These are phyloP conservation scores for Coffea eugenioides DNA, from an alignment of 257 asterid genomes.

Conservation along the genomic window DNA sequence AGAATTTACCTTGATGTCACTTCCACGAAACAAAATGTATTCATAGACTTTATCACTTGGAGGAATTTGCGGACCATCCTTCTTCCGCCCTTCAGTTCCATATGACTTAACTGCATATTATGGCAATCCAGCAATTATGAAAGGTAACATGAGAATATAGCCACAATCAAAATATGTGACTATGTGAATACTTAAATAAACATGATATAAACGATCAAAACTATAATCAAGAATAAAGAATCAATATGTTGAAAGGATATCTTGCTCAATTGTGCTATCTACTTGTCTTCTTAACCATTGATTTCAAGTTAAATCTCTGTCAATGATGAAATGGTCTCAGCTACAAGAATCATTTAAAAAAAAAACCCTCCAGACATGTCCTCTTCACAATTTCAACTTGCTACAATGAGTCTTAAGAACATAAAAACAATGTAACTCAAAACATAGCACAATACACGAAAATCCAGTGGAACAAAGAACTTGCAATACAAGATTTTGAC, in stretches of 20 bases:
- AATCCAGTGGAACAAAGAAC: too few relatives aligned
- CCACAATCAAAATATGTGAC: background rate
- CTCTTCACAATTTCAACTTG: too few relatives aligned
- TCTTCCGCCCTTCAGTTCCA: constrained; percentile 83
- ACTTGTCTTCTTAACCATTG: background rate
- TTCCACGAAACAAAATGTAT: constrained; percentile 75
- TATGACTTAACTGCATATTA: constrained; percentile 65
- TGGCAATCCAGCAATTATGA: background rate
- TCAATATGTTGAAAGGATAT: too few relatives aligned
- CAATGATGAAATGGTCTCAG: too few relatives aligned
- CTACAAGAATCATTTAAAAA: too few relatives aligned
- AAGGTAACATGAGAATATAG: background rate
- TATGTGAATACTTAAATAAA: background rate
- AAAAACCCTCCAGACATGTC: too few relatives aligned
- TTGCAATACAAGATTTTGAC: too few relatives aligned
- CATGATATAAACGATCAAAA: background rate
- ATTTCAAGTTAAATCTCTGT: background rate
- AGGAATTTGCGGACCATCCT: constrained; percentile 68
- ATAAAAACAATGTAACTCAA: too few relatives aligned
- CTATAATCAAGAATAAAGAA: background rate
- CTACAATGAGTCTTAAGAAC: too few relatives aligned
- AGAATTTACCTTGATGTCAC: constrained; percentile 65
- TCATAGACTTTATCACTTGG: constrained; percentile 67
- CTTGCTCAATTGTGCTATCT: background rate
- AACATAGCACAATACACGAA: too few relatives aligned